Evolutionary conservation across 495 filamentous ascomycete species (phyloP).

Genomic region (Lentithecium fluviatile): DNA sequence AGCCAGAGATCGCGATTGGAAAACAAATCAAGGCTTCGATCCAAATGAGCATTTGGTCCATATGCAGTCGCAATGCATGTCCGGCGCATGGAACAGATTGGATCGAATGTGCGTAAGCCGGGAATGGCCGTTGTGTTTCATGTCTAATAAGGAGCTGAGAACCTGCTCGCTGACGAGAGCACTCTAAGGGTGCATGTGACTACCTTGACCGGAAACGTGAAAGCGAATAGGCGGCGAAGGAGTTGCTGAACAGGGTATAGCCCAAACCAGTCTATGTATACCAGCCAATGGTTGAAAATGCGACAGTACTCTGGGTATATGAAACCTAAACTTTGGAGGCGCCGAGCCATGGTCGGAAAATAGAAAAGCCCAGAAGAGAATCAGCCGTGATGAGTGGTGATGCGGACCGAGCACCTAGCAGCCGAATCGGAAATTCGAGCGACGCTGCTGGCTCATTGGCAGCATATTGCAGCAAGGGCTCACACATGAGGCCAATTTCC

Average conservation of each 20-base stretch:
- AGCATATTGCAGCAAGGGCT: not conserved
- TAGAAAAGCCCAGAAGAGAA: conserved; percentile 20
- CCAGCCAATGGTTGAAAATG: conserved; percentile 26
- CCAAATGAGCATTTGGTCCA: not conserved
- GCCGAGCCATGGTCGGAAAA: conserved; percentile 14
- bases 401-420: conserved; percentile 1
- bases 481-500: conserved; percentile 13
- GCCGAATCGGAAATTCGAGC: conserved; percentile 20
- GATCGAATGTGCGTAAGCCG: conserved; percentile 12
- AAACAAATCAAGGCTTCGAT: no score
- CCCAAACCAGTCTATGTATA: conserved; percentile 29
- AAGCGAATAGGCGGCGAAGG: not conserved
- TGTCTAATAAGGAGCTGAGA: not conserved
- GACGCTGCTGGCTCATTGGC: conserved; percentile 4
- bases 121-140: conserved; percentile 20
- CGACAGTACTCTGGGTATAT: conserved; percentile 26
- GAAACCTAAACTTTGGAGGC: conserved; percentile 17
- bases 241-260: not conserved
- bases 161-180: conserved; percentile 25
- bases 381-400: conserved; percentile 26
- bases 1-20: no score
- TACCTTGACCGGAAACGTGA: not conserved
- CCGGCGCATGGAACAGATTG: conserved; percentile 23
- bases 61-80: conserved; percentile 12
- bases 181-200: conserved; percentile 22